Percentiles rank a stretch among this genome's conserved stretches.
Conservation (phyloP, 352 stramenopile genomes). For the Phytopythium mirpurense region DNA sequence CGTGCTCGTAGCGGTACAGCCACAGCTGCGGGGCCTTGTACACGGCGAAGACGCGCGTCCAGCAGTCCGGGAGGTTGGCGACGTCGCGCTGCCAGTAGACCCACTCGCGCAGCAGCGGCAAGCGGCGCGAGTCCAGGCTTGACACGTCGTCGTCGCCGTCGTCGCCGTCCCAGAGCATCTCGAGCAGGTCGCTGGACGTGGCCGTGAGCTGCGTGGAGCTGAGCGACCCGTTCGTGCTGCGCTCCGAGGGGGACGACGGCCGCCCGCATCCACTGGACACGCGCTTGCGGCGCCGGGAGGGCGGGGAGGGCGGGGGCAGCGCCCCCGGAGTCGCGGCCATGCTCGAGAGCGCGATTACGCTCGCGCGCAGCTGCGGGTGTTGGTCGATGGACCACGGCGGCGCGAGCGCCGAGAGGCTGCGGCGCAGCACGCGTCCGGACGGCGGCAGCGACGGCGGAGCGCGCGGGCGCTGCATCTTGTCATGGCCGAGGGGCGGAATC, state of each 20-base stretch:
- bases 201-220: conserved; percentile 33
- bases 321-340: neutral
- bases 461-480: conserved; percentile 6
- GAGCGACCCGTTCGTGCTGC: conserved; percentile 22
- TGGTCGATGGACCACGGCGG: conserved; percentile 8
- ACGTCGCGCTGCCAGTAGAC: conserved; percentile 41
- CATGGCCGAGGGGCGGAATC: conserved; percentile 4
- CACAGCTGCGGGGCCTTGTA: conserved; percentile 25
- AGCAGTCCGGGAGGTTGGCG: conserved; percentile 28
- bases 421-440: neutral
- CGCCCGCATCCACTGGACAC: conserved; percentile 2
- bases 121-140: conserved; percentile 6
- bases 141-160: conserved; percentile 4
- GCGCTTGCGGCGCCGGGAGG: conserved; percentile 1
- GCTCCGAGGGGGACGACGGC: neutral
- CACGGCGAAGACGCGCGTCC: conserved; percentile 45
- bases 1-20: conserved; percentile 41
- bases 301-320: neutral
- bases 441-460: neutral
- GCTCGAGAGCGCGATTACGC: neutral
- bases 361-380: conserved; percentile 1
- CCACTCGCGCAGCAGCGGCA: conserved; percentile 27
- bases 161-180: conserved; percentile 9
- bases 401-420: neutral
- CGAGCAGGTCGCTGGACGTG: conserved; percentile 20